Conservation (phyloP, 164 flowering plant species). For the grape (Vitis vinifera) region DNA sequence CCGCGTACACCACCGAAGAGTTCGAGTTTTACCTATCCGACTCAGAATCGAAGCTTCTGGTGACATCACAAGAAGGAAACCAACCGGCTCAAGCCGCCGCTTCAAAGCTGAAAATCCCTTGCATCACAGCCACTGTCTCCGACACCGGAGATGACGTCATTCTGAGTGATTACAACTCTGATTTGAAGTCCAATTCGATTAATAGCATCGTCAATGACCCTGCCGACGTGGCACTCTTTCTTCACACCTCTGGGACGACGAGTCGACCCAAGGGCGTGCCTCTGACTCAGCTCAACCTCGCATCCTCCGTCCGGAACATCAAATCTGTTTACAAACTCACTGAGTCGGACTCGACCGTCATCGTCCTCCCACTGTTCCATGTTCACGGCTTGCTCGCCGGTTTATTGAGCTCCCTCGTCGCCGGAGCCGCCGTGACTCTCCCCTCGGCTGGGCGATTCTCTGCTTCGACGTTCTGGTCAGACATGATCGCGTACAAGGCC, state of each 20-base stretch:
- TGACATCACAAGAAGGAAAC: slow-evolving; percentile 59
- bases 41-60: slow-evolving; percentile 72
- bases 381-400: slow-evolving; percentile 85
- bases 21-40: slow-evolving; percentile 90
- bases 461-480: slow-evolving; percentile 85
- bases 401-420: slow-evolving; percentile 64
- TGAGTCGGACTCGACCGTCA: slow-evolving; percentile 77
- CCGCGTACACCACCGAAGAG: slow-evolving; percentile 87
- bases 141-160: slow-evolving; percentile 17
- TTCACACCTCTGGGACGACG: slow-evolving; percentile 97
- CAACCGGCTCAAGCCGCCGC: slow-evolving; percentile 71
- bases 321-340: slow-evolving; percentile 68
- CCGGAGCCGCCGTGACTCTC: slow-evolving; percentile 80
- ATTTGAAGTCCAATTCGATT: slow-evolving; percentile 15
- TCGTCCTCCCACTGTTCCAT: slow-evolving; percentile 90
- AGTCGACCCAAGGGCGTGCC: slow-evolving; percentile 98
- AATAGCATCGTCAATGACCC: slow-evolving; percentile 51
- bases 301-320: slow-evolving; percentile 68
- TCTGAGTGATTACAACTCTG: slow-evolving; percentile 29
- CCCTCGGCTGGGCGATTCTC: slow-evolving; percentile 93
- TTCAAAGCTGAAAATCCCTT: slow-evolving; percentile 70
- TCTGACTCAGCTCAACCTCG: slow-evolving; percentile 73
- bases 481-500: slow-evolving; percentile 65
- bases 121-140: slow-evolving; percentile 40
- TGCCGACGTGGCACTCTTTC: slow-evolving; percentile 77